Conservation (phyloP, 108 stramenopile species). For the Pseudonitzschia multiseries region DNA sequence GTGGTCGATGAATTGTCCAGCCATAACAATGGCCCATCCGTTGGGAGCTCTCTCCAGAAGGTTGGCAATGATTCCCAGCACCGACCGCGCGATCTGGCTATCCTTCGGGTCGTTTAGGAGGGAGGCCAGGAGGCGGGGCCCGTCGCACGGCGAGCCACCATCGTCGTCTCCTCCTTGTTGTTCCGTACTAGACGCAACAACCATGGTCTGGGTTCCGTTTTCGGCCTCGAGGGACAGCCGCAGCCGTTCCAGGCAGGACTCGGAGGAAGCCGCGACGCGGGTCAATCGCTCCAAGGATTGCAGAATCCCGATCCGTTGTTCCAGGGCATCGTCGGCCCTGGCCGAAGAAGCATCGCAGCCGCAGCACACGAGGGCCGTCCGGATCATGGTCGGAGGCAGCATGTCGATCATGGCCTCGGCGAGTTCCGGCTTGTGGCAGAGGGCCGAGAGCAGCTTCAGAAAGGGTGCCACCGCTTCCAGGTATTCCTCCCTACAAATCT, state of each 20-base stretch:
- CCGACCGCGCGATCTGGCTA: neutral
- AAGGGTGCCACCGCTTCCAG: slow-evolving; percentile 31
- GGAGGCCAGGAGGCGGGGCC: slow-evolving; percentile 20
- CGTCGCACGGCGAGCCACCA: neutral
- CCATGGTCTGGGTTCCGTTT: neutral
- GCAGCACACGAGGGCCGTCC: slow-evolving; percentile 25
- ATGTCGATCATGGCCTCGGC: slow-evolving; percentile 23
- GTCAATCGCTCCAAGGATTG: slow-evolving; percentile 18
- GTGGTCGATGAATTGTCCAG: slow-evolving; percentile 16
- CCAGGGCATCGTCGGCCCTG: neutral
- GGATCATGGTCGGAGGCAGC: slow-evolving; percentile 23
- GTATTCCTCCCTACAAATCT: slow-evolving; percentile 12
- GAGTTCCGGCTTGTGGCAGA: slow-evolving; percentile 16
- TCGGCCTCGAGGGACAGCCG: slow-evolving; percentile 19
- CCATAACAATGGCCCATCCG: slow-evolving; percentile 23
- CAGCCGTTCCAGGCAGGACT: slow-evolving; percentile 11
- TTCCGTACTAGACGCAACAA: too few relatives aligned
- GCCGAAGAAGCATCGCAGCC: slow-evolving; percentile 11
- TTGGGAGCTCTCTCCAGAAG: slow-evolving; percentile 26
- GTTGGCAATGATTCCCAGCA: slow-evolving; percentile 26
- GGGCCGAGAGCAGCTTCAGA: slow-evolving; percentile 21
- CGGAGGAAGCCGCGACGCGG: slow-evolving; percentile 13
- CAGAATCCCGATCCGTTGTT: slow-evolving; percentile 12
- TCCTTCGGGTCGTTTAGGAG: slow-evolving; percentile 10
- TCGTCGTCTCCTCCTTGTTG: too few relatives aligned